Percentiles rank a stretch among this genome's conserved stretches.
Conservation (phyloP, 352 stramenopile genomes). For the Aphanomyces stellatus region DNA sequence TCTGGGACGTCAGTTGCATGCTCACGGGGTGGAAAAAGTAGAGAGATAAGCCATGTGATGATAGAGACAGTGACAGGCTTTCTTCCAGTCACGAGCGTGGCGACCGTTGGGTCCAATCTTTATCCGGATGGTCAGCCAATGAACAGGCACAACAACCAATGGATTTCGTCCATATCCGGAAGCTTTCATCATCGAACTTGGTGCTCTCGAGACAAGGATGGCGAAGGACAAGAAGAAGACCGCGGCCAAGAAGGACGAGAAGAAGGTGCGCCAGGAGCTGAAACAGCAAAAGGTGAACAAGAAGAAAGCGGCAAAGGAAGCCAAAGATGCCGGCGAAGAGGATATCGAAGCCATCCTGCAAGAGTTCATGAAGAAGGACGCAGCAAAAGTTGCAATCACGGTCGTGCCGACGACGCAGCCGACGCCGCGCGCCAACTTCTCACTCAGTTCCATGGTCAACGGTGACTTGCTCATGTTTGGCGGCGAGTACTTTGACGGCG, state of each 20-base stretch:
- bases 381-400: constrained; percentile 50
- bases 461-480: constrained; percentile 89
- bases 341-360: constrained; percentile 74
- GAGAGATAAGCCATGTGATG: no score
- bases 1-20: constrained; percentile 14
- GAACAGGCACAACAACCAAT: constrained; percentile 1
- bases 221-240: constrained; percentile 83
- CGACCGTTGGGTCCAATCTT: constrained; percentile 5
- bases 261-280: constrained; percentile 29
- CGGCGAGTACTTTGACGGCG: constrained; percentile 96
- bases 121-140: background rate
- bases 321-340: constrained; percentile 43
- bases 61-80: background rate
- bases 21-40: background rate
- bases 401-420: constrained; percentile 47
- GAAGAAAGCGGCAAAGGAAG: constrained; percentile 23
- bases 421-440: constrained; percentile 68
- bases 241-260: constrained; percentile 69
- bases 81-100: no score
- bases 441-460: constrained; percentile 52
- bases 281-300: constrained; percentile 23
- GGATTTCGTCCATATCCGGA: constrained; percentile 5
- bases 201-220: constrained; percentile 15
- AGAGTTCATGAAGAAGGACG: constrained; percentile 75
- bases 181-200: background rate